Evolutionary conservation across 164 flowering plant species (phyloP).

Genomic region (Magnolia officinalis): DNA sequence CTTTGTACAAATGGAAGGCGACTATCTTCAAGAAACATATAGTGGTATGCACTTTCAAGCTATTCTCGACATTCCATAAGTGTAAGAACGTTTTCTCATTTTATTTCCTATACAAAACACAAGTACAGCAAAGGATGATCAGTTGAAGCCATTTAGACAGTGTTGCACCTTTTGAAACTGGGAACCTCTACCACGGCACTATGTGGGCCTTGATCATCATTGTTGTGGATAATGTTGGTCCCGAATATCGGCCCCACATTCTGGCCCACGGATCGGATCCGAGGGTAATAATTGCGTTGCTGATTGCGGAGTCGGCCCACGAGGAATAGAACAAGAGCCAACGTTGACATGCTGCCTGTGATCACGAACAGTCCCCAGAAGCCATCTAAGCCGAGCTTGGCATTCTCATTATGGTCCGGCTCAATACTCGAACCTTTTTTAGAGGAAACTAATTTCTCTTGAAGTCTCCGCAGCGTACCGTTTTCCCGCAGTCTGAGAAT

Average conservation of each 20-base stretch:
- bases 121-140: no score
- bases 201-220: neutral
- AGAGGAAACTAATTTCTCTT: neutral
- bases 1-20: no score
- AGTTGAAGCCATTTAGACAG: neutral
- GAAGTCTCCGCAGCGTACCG: neutral
- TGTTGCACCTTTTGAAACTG: neutral
- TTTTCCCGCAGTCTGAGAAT: neutral
- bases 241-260: neutral
- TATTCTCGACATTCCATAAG: no score
- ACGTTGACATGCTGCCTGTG: conserved; percentile 14
- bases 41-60: no score
- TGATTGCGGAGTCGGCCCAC: neutral
- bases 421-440: conserved; percentile 5
- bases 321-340: conserved; percentile 6
- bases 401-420: neutral
- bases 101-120: no score
- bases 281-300: no score
- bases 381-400: conserved; percentile 9
- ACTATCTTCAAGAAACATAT: no score
- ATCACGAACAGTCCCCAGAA: conserved; percentile 21
- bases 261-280: no score
- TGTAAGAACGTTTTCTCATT: no score
- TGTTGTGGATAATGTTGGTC: neutral
- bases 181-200: neutral